Base-by-base conservation (phyloP, 371 early-diverging fungal species). In the Blastocladiella emersonii region DNA sequence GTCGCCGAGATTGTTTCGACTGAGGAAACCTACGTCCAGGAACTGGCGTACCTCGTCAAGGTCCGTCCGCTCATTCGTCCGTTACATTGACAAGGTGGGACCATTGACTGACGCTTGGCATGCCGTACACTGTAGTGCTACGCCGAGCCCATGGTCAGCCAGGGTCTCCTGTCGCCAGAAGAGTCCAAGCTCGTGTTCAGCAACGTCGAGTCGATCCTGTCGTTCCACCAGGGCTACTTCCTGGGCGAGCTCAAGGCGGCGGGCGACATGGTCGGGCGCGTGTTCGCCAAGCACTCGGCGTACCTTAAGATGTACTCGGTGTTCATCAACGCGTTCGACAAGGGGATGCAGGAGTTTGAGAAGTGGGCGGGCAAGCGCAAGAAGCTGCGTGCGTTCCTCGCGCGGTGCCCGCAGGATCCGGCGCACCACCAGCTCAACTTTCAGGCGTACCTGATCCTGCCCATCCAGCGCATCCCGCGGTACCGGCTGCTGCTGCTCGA, bases 381-480 rank as follows among this genome's bases (percentile, higher is more conserved):
- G 56, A 68, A 55, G 21, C 48, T 39, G 6, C 59, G 32, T 3
- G 36, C 19, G 19, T 34, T 39, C n/a, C 32, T 21, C 10, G 27
- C 61, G 2, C 51, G 56, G 17, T 67, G 66, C 57, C 63, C 71
- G 32, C 70, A 69, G 30, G 83, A 85, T 57, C 74, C 76, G 0
- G 67, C 76, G 36, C 85, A 85, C 63, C 79, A 68, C 13, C 79
- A 78, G 57, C 61, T 89, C 63, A 81, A 74, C 44, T 76, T 91
- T 15, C 83, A 85, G 57, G 82, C 87, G 4, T 88, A 83, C 68
- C 70, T 91, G 62, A 78, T 90, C 27, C 71, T 89, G 48, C 92
- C 92, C 0, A 81, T 91, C 3, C 92, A 91, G 69, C 80, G 92
- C 4, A 77, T 91, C 56, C 89, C 88, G 2, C 83, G 90, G 49